phyloP scores from a whole-genome alignment of 2,329 filamentous ascomycete genomes.

The Blumeriella jaapii region DNA sequence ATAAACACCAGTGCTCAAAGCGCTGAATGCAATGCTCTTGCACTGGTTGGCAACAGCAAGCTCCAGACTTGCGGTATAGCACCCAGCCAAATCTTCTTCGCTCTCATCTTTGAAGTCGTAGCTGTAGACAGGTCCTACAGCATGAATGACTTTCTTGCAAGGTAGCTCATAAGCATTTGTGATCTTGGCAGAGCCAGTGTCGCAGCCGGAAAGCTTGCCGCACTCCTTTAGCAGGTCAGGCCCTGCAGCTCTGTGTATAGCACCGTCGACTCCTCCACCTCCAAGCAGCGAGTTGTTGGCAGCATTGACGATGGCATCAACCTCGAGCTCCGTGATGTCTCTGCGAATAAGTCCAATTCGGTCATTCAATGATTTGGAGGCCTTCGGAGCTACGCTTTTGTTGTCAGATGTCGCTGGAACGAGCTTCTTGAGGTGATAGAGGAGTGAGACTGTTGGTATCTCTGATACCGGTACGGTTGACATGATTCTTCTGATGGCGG shows the following conservation, averaged over 20 bases:
- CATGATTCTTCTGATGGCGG: constrained; percentile 21
- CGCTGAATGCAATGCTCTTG: constrained; percentile 68
- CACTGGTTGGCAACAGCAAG: constrained; percentile 58
- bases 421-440: constrained; percentile 25
- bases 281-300: constrained; percentile 70
- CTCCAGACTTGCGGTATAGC: constrained; percentile 62
- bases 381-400: constrained; percentile 20
- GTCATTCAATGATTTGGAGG: constrained; percentile 51
- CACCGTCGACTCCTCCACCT: constrained; percentile 82
- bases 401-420: constrained; percentile 16
- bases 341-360: constrained; percentile 58
- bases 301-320: constrained; percentile 87
- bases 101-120: constrained; percentile 30
- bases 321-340: constrained; percentile 70
- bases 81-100: constrained; percentile 39
- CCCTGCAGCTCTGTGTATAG: constrained; percentile 79
- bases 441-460: constrained; percentile 25
- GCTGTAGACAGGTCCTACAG: constrained; percentile 74
- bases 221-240: constrained; percentile 59
- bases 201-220: constrained; percentile 56
- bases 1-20: constrained; percentile 81
- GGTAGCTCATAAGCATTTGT: constrained; percentile 69
- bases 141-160: constrained; percentile 71
- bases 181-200: constrained; percentile 71
- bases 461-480: constrained; percentile 18